Conservation (phyloP, 148 eudicot genomes). For the Limonium bicolor region DNA sequence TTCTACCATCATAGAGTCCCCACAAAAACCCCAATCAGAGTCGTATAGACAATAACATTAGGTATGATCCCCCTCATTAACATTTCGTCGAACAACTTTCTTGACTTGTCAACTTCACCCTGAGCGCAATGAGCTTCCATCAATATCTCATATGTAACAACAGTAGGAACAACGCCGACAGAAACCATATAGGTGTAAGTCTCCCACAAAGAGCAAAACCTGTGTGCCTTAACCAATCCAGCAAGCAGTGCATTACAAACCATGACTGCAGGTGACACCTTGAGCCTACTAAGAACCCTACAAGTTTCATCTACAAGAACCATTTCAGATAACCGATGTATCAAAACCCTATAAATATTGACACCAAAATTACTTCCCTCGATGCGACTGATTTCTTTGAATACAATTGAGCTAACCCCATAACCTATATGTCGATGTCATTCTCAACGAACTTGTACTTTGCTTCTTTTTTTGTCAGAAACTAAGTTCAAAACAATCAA, state of each 20-base stretch:
- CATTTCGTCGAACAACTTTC: slow-evolving; percentile 53
- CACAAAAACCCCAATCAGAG: slow-evolving; percentile 46
- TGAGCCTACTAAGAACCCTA: slow-evolving; percentile 51
- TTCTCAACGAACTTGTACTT: no score
- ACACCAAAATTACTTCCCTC: slow-evolving; percentile 9
- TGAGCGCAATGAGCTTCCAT: slow-evolving; percentile 42
- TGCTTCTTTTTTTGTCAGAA: no score
- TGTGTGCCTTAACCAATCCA: slow-evolving; percentile 48
- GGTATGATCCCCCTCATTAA: slow-evolving; percentile 30
- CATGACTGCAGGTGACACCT: slow-evolving; percentile 37
- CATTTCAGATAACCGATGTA: slow-evolving; percentile 44
- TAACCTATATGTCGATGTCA: no score
- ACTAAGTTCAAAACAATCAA: no score
- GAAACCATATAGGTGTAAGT: slow-evolving; percentile 26
- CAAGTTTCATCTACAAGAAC: slow-evolving; percentile 59
- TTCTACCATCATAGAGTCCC: slow-evolving; percentile 33
- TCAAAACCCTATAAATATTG: slow-evolving; percentile 51
- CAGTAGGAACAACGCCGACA: slow-evolving; percentile 31
- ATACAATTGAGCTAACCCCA: slow-evolving; percentile 35
- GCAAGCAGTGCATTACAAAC: slow-evolving; percentile 51
- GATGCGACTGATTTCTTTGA: slow-evolving; percentile 29
- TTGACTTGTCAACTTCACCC: slow-evolving; percentile 33
- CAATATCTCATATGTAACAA: slow-evolving; percentile 58
- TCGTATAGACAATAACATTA: slow-evolving; percentile 52
- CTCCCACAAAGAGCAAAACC: slow-evolving; percentile 40